Base-by-base conservation (phyloP, 225 moss, liverwort and hornwort species). In the Marchantia paleacea region DNA sequence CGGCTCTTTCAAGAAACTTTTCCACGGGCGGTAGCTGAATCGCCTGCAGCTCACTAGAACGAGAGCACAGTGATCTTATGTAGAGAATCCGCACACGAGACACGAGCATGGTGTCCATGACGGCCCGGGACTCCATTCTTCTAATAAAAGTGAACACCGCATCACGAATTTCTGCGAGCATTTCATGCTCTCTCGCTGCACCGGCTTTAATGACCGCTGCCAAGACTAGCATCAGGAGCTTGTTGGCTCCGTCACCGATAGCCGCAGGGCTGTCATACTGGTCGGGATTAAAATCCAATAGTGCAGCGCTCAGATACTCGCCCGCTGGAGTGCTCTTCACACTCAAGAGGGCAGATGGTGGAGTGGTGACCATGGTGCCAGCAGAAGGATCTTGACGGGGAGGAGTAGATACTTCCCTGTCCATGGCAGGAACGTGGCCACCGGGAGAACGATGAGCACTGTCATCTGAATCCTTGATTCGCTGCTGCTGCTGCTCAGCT, bases 141-240 rank as follows among this genome's bases (percentile, higher is more conserved):
- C 92, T 90, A 75, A 99, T 91, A 79, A 99, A 99, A 7, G 87
- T 73, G 68, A 99, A 99, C 76, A 95, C 99, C 52, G 99, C 95
- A 85, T 94, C 95, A 79, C 95, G 95, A 85, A 99, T 94, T 82
- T 99, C 99, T 65, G 99, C 99, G 75, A 99, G 89, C 99, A 99
- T 99, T 77, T 99, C 99, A 80, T 99, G 99, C 92, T 99, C 99
- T 82, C 99, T 91, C 60, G 95, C 91, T 77, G 99, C 94, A 75
- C 99, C 99, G 78, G 99, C 99, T 85, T 99, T 99, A 9, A 99
- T 99, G 51, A 99, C 99, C 57, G 99, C 99, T 78, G 99, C 99
- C 81, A 99, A 84, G 55, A 99, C 99, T 82, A 99, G 92, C 99
- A 99, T 99, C 72, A 99, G 82, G 68, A 99, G 91, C 75, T 95